Conservation (phyloP, 1,284 basidiomycete genomes). For the Marasmius oreades region DNA sequence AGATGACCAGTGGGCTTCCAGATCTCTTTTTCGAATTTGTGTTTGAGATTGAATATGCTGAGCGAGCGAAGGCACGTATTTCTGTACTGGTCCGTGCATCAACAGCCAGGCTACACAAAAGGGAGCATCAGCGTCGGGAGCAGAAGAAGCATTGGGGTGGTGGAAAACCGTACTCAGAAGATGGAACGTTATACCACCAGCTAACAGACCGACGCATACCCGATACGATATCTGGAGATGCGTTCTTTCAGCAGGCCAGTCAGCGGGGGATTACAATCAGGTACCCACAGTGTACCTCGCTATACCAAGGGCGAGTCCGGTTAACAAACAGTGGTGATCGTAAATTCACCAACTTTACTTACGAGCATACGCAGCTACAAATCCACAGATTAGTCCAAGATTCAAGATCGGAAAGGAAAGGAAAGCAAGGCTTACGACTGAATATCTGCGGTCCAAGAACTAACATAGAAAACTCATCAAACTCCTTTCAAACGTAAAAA, state of each 20-base stretch:
- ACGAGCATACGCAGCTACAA: neutral
- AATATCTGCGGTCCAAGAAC: conserved; percentile 1
- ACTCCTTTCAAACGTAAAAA: neutral
- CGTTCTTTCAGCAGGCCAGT: too few relatives aligned
- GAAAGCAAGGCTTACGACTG: neutral
- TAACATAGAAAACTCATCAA: neutral
- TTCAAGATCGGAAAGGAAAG: neutral
- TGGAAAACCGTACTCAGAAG: neutral
- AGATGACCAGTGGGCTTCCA: neutral
- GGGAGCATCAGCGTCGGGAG: neutral
- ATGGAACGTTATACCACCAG: neutral
- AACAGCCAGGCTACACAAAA: neutral
- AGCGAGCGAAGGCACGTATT: neutral
- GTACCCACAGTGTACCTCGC: neutral
- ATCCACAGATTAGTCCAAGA: neutral
- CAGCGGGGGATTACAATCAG: too few relatives aligned
- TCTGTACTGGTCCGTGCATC: neutral
- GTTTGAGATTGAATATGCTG: neutral
- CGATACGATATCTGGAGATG: neutral
- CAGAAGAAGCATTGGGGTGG: neutral
- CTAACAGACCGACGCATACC: neutral
- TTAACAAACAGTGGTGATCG: neutral
- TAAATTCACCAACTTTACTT: neutral
- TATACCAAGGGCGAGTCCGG: neutral
- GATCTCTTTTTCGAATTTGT: neutral